Evolutionary conservation across 1,139 yeast species (phyloP).

Genomic region (Saccharomyces hybrid): DNA sequence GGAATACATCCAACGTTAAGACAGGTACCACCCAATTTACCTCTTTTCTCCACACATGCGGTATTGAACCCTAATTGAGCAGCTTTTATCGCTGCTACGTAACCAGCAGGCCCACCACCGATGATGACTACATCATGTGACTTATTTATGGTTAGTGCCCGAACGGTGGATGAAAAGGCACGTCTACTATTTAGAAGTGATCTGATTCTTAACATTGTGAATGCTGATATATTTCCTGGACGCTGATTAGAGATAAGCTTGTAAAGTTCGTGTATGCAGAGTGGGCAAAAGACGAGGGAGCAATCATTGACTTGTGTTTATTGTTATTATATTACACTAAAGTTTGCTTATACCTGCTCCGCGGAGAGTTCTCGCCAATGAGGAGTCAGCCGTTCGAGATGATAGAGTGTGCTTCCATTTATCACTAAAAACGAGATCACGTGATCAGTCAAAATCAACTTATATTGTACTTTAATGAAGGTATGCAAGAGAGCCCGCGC

Average conservation of each 20-base stretch:
- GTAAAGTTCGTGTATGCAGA: too few species aligned
- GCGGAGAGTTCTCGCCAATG: background rate
- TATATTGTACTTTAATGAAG: too few species aligned
- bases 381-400: background rate
- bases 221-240: background rate
- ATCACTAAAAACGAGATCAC: background rate
- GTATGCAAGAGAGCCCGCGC: too few species aligned
- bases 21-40: conserved; percentile 95
- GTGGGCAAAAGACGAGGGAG: too few species aligned
- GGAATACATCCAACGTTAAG: conserved; percentile 98
- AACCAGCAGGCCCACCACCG: conserved; percentile 99
- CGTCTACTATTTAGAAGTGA: conserved; percentile 8
- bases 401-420: background rate
- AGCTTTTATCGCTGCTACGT: conserved; percentile 96
- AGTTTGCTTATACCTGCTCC: background rate
- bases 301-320: background rate
- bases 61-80: conserved; percentile 93
- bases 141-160: conserved; percentile 25
- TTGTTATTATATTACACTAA: background rate
- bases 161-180: conserved; percentile 4
- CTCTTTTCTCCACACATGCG: conserved; percentile 96
- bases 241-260: too few species aligned
- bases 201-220: background rate
- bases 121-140: conserved; percentile 88
- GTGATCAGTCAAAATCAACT: background rate